Evolutionary conservation across 805 yeast genomes (phyloP).

Genomic region (Ogataea neopini): DNA sequence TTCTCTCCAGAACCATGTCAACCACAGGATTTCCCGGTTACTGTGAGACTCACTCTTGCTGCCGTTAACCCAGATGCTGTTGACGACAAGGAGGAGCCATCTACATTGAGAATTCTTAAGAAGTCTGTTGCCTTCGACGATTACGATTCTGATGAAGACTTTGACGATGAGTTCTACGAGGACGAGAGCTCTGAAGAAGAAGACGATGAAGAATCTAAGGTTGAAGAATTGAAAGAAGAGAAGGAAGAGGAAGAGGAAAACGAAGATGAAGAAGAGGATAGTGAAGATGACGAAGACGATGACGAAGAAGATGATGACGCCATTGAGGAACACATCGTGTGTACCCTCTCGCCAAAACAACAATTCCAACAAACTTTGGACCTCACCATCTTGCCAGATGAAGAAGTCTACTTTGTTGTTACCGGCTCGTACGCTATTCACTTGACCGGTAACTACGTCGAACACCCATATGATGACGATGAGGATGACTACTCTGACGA

Average conservation of each 20-base stretch:
- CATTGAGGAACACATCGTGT: constrained; percentile 78
- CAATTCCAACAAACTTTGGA: constrained; percentile 91
- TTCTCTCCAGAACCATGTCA: constrained; percentile 86
- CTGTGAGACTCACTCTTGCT: constrained; percentile 91
- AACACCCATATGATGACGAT: constrained; percentile 86
- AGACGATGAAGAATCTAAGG: constrained; percentile 35
- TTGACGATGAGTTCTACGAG: constrained; percentile 48
- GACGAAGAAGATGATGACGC: constrained; percentile 63
- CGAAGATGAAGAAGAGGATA: constrained; percentile 31
- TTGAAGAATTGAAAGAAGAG: constrained; percentile 24
- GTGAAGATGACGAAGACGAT: constrained; percentile 39
- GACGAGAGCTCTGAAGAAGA: constrained; percentile 45
- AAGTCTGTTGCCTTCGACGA: constrained; percentile 48
- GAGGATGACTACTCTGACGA: constrained; percentile 51
- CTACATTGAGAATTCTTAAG: constrained; percentile 87
- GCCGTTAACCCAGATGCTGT: constrained; percentile 90
- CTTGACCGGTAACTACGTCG: constrained; percentile 92
- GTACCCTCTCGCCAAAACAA: constrained; percentile 85
- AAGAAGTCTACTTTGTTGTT: constrained; percentile 90
- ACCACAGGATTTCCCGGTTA: constrained; percentile 82
- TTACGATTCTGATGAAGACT: constrained; percentile 47
- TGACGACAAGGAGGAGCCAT: constrained; percentile 79
- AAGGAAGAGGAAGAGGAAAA: constrained; percentile 36
- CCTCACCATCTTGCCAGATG: constrained; percentile 87
- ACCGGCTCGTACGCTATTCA: constrained; percentile 95